phyloP scores from a whole-genome alignment of 2,329 filamentous ascomycete genomes.

The Cladosporium phlei region DNA sequence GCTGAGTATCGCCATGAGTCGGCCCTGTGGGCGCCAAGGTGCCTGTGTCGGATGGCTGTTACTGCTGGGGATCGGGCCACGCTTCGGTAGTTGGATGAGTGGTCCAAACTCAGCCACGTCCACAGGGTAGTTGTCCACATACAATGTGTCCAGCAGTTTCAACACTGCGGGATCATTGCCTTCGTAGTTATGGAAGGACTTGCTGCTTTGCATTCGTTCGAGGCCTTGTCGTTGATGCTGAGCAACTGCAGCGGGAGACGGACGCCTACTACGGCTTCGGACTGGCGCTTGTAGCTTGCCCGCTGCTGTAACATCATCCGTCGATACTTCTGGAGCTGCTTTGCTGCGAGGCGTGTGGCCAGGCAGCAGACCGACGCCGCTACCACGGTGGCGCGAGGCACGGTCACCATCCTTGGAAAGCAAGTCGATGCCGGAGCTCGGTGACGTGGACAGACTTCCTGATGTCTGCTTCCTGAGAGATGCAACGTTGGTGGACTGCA shows the following conservation, averaged over 20 bases:
- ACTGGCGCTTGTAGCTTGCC: constrained; percentile 57
- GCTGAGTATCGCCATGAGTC: constrained; percentile 78
- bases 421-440: constrained; percentile 28
- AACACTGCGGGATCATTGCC: constrained; percentile 66
- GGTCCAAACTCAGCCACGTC: constrained; percentile 69
- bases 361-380: constrained; percentile 57
- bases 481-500: constrained; percentile 9
- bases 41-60: constrained; percentile 40
- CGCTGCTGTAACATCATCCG: constrained; percentile 59
- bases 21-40: constrained; percentile 78
- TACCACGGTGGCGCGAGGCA: constrained; percentile 45
- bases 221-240: constrained; percentile 15
- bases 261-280: constrained; percentile 19
- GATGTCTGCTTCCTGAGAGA: constrained; percentile 21
- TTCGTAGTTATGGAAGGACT: constrained; percentile 65
- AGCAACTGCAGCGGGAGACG: constrained; percentile 26
- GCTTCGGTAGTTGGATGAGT: constrained; percentile 64
- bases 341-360: constrained; percentile 51
- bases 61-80: constrained; percentile 41
- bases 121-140: constrained; percentile 59
- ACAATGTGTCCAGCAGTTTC: constrained; percentile 75
- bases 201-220: constrained; percentile 20
- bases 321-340: constrained; percentile 60
- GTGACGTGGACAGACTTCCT: constrained; percentile 32
- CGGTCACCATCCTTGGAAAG: constrained; percentile 32